Evolutionary conservation across 768 basidiomycete genomes (phyloP).

Genomic region (Leccinum arenicola): DNA sequence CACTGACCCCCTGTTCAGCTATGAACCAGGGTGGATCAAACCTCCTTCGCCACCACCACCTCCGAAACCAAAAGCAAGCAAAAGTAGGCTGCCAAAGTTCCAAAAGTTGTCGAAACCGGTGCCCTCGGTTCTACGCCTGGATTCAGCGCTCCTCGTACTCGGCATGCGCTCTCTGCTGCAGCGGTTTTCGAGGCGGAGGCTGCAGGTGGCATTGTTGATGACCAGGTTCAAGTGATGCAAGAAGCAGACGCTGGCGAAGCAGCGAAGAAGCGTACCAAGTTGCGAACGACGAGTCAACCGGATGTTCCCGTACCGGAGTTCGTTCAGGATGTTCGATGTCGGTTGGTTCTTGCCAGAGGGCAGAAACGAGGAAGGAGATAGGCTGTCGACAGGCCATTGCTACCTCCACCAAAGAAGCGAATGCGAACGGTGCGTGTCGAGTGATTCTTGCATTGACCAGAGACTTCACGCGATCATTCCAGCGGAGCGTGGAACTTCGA

Average conservation of each 20-base stretch:
- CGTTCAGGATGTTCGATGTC: conserved; percentile 78
- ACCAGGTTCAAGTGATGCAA: conserved; percentile 1
- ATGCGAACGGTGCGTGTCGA: conserved; percentile 41
- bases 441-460: not conserved
- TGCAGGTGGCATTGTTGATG: conserved; percentile 13
- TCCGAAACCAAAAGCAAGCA: conserved; percentile 40
- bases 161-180: conserved; percentile 42
- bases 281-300: conserved; percentile 26
- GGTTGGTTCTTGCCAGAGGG: conserved; percentile 85
- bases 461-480: not conserved
- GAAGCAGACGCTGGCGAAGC: conserved; percentile 14
- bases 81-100: conserved; percentile 35
- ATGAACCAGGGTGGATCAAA: conserved; percentile 60
- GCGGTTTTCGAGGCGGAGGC: conserved; percentile 45
- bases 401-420: conserved; percentile 56
- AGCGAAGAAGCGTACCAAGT: conserved; percentile 29
- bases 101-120: conserved; percentile 20
- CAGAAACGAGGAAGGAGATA: conserved; percentile 61
- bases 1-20: conserved; percentile 65
- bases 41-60: conserved; percentile 59
- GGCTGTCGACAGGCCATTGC: conserved; percentile 40
- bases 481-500: conserved; percentile 38
- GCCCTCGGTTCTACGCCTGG: conserved; percentile 41
- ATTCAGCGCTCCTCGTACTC: conserved; percentile 50
- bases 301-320: conserved; percentile 55